Conservation (phyloP, 225 moss, liverwort and hornwort species). For the Pleurozium schreberi region DNA sequence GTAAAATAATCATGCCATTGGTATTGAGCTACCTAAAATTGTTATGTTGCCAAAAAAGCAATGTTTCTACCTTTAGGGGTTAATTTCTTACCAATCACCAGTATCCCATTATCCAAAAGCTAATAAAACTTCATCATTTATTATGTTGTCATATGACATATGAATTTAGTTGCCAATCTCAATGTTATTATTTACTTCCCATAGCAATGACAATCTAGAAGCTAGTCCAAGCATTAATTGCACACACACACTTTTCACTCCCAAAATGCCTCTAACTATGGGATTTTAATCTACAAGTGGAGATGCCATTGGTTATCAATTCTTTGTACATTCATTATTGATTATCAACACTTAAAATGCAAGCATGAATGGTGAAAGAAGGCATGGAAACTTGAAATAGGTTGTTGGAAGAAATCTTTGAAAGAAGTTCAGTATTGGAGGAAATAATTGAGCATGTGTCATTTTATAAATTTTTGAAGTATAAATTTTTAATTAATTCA, state of each 20-base stretch:
- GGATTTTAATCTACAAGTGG: not conserved
- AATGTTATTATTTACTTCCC: not conserved
- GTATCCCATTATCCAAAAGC: not conserved
- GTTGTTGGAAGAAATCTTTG: not conserved
- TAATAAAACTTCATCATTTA: not conserved
- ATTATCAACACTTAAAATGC: not conserved
- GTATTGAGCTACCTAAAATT: no score
- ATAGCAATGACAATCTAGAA: not conserved
- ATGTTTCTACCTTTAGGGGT: no score
- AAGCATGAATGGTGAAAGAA: not conserved
- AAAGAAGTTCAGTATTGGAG: not conserved
- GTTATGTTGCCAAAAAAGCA: no score
- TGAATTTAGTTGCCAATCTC: not conserved
- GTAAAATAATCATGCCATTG: no score
- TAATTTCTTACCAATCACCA: not conserved
- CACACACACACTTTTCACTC: not conserved
- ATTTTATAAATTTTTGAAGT: not conserved
- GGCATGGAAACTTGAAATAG: not conserved
- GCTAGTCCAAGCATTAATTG: not conserved
- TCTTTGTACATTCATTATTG: not conserved
- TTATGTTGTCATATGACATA: no score
- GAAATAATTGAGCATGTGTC: not conserved
- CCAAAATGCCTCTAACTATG: fast-evolving
- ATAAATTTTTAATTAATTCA: not conserved
- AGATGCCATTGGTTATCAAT: not conserved